Evolutionary conservation across 345 rosid species (phyloP), one percentile per base, ranked within the genome.

Genomic region (Hibiscus tridactylites): DNA sequence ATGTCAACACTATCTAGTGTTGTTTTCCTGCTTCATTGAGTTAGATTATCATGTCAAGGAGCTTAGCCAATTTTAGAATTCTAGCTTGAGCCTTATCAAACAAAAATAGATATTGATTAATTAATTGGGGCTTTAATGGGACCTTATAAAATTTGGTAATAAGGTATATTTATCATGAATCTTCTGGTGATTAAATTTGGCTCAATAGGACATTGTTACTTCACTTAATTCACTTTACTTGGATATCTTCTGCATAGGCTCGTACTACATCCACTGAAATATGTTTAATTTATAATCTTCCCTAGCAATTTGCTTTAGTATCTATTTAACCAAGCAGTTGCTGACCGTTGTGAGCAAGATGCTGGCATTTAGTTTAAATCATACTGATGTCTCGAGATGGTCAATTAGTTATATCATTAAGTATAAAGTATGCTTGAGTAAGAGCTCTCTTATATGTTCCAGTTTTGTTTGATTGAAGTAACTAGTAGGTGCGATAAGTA

Each of bases 331-430:
- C 81, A 73, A 80, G 80, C 65, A 73, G 58, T 75, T 77, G 76
- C 73, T 44, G 72, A 70, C 71, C 67, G 29, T 74, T 35, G 60
- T 76, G 67, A 76, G 84, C 54, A 54, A 77, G 74, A 66, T 75
- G 77, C 78, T 75, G 71, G 71, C 71, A 72, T 80, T 77, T 84
- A 74, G 66, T 79, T 79, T 71, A 78, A 53, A 61, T 79, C 65
- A 26, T 74, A 71, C 71, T 59, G 78, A 72, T 77, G 77, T 73
- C 74, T 75, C 77, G 77, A 52, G 72, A 80, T 74, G 83, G 82
- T 73, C 77, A 82, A 66, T 77, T 73, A 70, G 73, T 79, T 67
- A 66, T 71, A 60, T 63, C 24, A 33, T 71, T 72, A 73, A 49
- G 42, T 15, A 66, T 47, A 26, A 16, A 52, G 58, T 26, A 29